These are phyloP conservation scores for Lentinula boryana DNA, from an alignment of 768 basidiomycete genomes.

Conservation along the genomic window DNA sequence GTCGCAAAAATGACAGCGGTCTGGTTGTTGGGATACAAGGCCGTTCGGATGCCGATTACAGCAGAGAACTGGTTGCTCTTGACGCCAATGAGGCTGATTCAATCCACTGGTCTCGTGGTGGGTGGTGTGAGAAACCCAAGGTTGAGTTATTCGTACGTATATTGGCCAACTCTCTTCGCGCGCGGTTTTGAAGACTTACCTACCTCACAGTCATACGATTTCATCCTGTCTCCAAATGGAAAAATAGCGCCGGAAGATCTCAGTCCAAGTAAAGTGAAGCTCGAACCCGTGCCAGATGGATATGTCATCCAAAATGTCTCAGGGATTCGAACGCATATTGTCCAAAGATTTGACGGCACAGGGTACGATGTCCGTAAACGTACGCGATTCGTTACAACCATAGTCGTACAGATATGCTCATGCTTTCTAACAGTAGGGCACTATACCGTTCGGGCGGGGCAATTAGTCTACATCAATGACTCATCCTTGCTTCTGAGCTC, in stretches of 20 bases:
- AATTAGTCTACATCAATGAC: conserved; percentile 80
- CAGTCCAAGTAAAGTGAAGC: conserved; percentile 61
- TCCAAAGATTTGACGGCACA: conserved; percentile 72
- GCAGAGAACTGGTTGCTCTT: conserved; percentile 60
- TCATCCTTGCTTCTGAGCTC: conserved; percentile 32
- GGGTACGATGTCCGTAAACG: conserved; percentile 86
- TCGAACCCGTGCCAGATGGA: conserved; percentile 58
- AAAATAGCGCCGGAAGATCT: conserved; percentile 55
- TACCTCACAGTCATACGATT: conserved; percentile 65
- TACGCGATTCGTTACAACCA: conserved; percentile 28
- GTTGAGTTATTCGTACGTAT: conserved; percentile 62
- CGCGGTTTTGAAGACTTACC: conserved; percentile 1
- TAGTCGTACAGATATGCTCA: neutral
- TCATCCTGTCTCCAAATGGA: conserved; percentile 65
- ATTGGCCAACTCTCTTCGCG: neutral
- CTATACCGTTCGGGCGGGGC: conserved; percentile 72
- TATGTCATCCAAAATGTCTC: conserved; percentile 72
- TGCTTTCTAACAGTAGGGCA: conserved; percentile 58
- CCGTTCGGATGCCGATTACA: conserved; percentile 77
- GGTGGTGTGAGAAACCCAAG: conserved; percentile 71
- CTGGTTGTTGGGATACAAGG: conserved; percentile 65
- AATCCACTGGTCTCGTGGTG: conserved; percentile 57
- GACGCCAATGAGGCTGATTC: conserved; percentile 43
- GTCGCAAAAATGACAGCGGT: conserved; percentile 30
- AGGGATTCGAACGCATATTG: conserved; percentile 73